Evolutionary conservation across 176 grass and related monocot species (phyloP), one percentile per base, ranked within the genome.

Genomic region (Zizania latifolia): DNA sequence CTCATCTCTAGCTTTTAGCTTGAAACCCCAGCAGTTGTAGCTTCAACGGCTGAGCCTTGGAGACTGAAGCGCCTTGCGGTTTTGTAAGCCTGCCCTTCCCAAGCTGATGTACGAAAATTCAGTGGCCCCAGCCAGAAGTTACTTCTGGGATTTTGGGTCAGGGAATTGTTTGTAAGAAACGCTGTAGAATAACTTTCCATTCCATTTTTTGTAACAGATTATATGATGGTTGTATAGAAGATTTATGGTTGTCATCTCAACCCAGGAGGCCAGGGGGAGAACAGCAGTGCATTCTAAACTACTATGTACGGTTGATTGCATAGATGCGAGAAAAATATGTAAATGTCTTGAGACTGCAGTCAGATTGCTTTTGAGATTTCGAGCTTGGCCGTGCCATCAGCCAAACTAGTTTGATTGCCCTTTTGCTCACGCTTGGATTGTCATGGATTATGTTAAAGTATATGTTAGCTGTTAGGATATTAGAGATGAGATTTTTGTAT

Each of bases 211-310:
- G 81, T 80, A 84, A 56, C 44, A 66, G 57, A 12, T 62, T 88
- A 74, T 78, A 48, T 80, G 70, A 75, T 75, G 81, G 76, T 64
- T 88, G 76, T 88, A 75, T 74, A 84, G 76, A 84, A 70, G 69
- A 70, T 75, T 32, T 75, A 41, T 45, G 46, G 19, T 65, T 31
- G n/a, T n/a, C n/a, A 63, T 79, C 27, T 69, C 64, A 79, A 36
- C 31, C 10, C 40, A 51, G 28, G 38, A n/a, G 60, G 33, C 10
- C 1, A 35, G n/a, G n/a, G 51, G 69, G 10, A 21, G 35, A 8
- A 33, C 24, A 28, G 29, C 21, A 67, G 16, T 44, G 32, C 74
- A 74, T 68, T 55, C 68, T 60, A 60, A 65, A 36, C 54, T 33
- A 33, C 35, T 57, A 81, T 31, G 44, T 45, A 76, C 63, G 29